Conservation (phyloP, 495 filamentous ascomycete genomes). For the Talaromyces stipitatus region DNA sequence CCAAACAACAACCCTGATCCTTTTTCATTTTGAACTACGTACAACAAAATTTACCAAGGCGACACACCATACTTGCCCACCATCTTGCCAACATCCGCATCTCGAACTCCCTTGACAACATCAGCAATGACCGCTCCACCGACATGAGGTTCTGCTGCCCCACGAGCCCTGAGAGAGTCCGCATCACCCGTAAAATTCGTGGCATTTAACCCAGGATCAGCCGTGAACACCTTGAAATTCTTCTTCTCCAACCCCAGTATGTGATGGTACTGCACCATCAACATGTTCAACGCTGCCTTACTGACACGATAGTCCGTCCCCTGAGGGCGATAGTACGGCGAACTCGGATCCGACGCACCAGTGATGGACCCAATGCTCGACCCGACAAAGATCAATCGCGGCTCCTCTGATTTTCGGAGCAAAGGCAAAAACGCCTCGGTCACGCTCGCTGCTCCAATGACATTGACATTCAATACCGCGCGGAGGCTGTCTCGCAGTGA, state of each 20-base stretch:
- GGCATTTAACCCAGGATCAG: slow-evolving; percentile 15
- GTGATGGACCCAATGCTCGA: slow-evolving; percentile 26
- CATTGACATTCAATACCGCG: slow-evolving; percentile 28
- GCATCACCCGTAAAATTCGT: slow-evolving; percentile 13
- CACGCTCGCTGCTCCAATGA: slow-evolving; percentile 24
- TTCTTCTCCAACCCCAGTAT: slow-evolving; percentile 6
- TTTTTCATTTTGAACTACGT: too few species aligned
- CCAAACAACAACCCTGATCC: too few species aligned
- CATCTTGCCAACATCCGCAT: slow-evolving; percentile 19
- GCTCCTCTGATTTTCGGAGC: slow-evolving; percentile 24
- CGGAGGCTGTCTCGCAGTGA: slow-evolving; percentile 17
- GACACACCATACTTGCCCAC: slow-evolving; percentile 19
- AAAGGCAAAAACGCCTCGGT: slow-evolving; percentile 32
- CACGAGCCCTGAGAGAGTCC: slow-evolving; percentile 16
- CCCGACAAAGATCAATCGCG: slow-evolving; percentile 32
- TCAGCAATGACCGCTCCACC: slow-evolving; percentile 19
- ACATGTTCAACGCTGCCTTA: slow-evolving; percentile 39
- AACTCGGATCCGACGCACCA: slow-evolving; percentile 18
- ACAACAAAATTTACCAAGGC: slow-evolving; percentile 10
- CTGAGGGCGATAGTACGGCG: slow-evolving; percentile 10
- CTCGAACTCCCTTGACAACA: slow-evolving; percentile 22
- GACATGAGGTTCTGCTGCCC: slow-evolving; percentile 16
- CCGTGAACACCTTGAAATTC: slow-evolving; percentile 13
- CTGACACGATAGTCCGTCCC: slow-evolving; percentile 27
- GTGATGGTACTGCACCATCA: slow-evolving; percentile 14